These are phyloP conservation scores for Alternaria solani DNA, from an alignment of 2,329 filamentous ascomycete genomes.

Conservation along the genomic window DNA sequence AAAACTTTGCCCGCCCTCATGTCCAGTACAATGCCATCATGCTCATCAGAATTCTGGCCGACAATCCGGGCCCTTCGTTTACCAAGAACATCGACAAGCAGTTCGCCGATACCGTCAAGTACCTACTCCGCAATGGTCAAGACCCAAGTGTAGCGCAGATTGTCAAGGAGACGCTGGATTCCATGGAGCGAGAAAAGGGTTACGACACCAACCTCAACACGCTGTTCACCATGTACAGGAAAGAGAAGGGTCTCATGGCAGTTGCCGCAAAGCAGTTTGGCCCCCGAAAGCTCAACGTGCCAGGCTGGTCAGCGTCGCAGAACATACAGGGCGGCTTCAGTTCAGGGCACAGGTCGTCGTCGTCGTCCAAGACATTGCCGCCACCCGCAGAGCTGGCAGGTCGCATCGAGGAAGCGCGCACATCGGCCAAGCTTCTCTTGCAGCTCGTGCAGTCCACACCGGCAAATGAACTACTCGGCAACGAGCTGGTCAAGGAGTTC, in stretches of 20 bases:
- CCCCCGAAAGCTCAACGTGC: conserved; percentile 56
- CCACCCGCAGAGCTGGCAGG: conserved; percentile 78
- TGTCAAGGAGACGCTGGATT: conserved; percentile 83
- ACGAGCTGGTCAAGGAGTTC: conserved; percentile 94
- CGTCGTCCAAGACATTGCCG: conserved; percentile 58
- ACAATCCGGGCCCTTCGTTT: conserved; percentile 90
- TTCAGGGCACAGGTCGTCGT: conserved; percentile 28
- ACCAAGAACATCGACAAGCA: conserved; percentile 89
- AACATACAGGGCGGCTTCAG: conserved; percentile 32
- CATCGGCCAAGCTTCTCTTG: conserved; percentile 88
- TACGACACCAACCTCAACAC: conserved; percentile 75
- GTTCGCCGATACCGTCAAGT: conserved; percentile 79
- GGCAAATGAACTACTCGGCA: conserved; percentile 74
- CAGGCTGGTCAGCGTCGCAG: conserved; percentile 48
- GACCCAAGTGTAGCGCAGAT: conserved; percentile 85
- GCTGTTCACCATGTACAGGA: conserved; percentile 87
- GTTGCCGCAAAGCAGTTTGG: conserved; percentile 44
- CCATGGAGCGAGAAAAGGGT: conserved; percentile 74
- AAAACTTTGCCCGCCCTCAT: conserved; percentile 70
- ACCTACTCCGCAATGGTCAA: conserved; percentile 73
- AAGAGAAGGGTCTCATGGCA: conserved; percentile 70
- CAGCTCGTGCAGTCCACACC: conserved; percentile 91
- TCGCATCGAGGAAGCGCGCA: conserved; percentile 87
- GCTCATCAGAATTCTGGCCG: conserved; percentile 88
- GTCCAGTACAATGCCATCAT: conserved; percentile 96